Percentiles rank a stretch among this genome's conserved stretches.
phyloP scores from a whole-genome alignment of 2,329 filamentous ascomycete genomes.

The Zymoseptoria ardabiliae region DNA sequence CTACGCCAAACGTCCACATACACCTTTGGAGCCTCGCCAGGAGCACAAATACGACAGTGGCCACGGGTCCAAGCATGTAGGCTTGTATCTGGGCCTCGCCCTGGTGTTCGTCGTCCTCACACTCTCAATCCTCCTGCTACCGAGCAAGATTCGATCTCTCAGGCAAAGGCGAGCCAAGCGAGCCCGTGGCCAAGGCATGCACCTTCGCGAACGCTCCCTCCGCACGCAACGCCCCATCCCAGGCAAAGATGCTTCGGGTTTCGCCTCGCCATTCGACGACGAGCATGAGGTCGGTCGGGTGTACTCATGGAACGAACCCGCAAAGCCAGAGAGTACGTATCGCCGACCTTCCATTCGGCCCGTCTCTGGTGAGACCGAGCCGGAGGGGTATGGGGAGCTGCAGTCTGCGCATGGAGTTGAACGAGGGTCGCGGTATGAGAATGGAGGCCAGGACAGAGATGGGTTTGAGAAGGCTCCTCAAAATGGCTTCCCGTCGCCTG shows the following conservation, averaged over 20 bases:
- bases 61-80: neutral
- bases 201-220: neutral
- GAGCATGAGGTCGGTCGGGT: neutral
- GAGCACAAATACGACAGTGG: neutral
- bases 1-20: neutral
- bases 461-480: neutral
- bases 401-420: neutral
- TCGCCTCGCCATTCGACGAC: neutral
- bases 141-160: neutral
- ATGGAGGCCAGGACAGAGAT: neutral
- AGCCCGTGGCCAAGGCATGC: neutral
- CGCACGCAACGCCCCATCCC: neutral
- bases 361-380: neutral
- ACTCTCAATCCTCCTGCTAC: neutral
- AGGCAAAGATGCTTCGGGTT: neutral
- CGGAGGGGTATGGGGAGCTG: neutral
- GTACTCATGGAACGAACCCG: neutral
- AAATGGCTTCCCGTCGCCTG: neutral
- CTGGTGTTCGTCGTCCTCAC: neutral
- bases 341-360: neutral
- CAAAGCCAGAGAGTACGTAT: neutral
- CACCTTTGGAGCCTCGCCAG: neutral
- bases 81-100: neutral
- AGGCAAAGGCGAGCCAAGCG: neutral
- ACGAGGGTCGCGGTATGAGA: neutral